Percentiles rank a stretch among this genome's conserved stretches.
These are phyloP conservation scores for Ilyonectria sp. DNA, from an alignment of 2,329 filamentous ascomycete genomes.

Conservation along the genomic window DNA sequence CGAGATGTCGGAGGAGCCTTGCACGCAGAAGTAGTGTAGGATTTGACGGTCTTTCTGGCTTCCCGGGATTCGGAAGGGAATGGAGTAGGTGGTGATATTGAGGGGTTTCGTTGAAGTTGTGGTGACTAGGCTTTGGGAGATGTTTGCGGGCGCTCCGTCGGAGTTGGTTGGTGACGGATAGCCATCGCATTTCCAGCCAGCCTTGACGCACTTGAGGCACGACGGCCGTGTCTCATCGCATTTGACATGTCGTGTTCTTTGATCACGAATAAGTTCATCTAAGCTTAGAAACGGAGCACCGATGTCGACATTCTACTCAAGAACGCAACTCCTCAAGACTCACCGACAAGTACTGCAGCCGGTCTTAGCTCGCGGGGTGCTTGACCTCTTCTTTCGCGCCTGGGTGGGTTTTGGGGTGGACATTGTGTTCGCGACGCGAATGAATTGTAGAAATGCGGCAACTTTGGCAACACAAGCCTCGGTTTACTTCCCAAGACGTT, in stretches of 20 bases:
- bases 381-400: not conserved
- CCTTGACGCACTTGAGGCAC: constrained; percentile 15
- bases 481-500: too few species aligned
- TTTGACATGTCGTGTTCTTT: constrained; percentile 25
- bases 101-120: not conserved
- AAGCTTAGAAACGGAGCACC: too few species aligned
- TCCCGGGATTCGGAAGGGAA: constrained; percentile 24
- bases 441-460: not conserved
- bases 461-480: not conserved
- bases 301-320: not conserved
- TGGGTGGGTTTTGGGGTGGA: not conserved
- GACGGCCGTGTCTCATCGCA: constrained; percentile 24
- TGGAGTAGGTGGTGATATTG: constrained; percentile 20
- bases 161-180: not conserved
- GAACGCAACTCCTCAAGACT: not conserved
- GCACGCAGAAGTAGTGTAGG: constrained; percentile 27
- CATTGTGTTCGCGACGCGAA: not conserved
- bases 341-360: constrained; percentile 26
- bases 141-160: not conserved
- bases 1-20: constrained; percentile 24
- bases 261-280: not conserved
- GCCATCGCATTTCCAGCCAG: constrained; percentile 27
- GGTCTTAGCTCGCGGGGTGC: constrained; percentile 29
- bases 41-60: constrained; percentile 30
- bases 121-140: not conserved